phyloP scores from a whole-genome alignment of 176 grass and related monocot genomes.

The Olyra latifolia region DNA sequence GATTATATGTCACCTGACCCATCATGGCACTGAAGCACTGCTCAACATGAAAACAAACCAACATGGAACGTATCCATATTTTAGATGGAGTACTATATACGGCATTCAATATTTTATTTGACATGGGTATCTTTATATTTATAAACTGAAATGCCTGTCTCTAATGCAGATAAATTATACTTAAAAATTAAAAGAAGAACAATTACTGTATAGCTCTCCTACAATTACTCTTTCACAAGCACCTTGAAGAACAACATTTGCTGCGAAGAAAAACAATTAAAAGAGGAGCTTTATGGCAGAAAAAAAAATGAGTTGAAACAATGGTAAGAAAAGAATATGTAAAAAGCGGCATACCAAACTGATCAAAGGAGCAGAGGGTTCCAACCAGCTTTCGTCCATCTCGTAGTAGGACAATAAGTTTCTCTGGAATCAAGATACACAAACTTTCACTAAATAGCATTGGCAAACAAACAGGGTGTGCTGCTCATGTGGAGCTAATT shows the following conservation, averaged over 20 bases:
- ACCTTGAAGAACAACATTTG: conserved; percentile 95
- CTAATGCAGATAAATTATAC: neutral
- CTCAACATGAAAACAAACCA: too few relatives aligned
- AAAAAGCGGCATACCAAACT: conserved; percentile 64
- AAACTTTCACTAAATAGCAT: too few relatives aligned
- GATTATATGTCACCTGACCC: too few relatives aligned
- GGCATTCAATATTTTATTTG: neutral
- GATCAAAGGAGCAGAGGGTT: conserved; percentile 95
- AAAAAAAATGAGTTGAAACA: neutral
- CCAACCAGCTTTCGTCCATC: conserved; percentile 94
- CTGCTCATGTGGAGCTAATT: too few relatives aligned
- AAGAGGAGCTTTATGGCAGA: neutral
- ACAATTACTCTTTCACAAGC: conserved; percentile 97
- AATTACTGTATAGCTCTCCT: conserved; percentile 86
- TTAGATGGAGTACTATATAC: neutral
- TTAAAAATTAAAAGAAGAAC: neutral
- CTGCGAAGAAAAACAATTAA: conserved; percentile 45
- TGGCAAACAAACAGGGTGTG: too few relatives aligned
- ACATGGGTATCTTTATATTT: neutral
- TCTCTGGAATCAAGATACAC: too few relatives aligned
- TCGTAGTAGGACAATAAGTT: conserved; percentile 91
- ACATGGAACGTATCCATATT: neutral
- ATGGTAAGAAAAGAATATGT: neutral
- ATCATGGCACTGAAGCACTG: too few relatives aligned
- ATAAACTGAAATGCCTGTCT: neutral